Evolutionary conservation across 371 early-diverging fungal genomes (phyloP).

Genomic region (Cokeromyces recurvatus): DNA sequence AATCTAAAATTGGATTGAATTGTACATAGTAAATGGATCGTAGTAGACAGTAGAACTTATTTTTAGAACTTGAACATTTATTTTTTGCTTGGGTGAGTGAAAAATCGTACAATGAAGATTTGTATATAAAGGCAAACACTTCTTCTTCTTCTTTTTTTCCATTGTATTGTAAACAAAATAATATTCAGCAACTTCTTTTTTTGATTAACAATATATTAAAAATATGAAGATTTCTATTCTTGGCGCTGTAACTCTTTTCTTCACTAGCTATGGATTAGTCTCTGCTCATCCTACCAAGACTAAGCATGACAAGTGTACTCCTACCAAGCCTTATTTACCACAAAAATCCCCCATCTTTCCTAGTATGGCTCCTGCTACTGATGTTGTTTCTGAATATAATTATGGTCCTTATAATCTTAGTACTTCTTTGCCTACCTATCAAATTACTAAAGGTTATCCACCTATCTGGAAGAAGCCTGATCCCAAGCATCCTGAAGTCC

Average conservation of each 20-base stretch:
- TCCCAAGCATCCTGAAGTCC: slow-evolving; percentile 24
- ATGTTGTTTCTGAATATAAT: slow-evolving; percentile 7
- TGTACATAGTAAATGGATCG: too few species aligned
- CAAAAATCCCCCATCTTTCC: slow-evolving; percentile 7
- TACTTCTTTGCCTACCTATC: not conserved
- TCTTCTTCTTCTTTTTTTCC: too few species aligned
- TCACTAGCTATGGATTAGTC: not conserved
- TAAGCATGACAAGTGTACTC: too few species aligned
- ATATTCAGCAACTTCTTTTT: too few species aligned
- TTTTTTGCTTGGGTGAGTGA: too few species aligned
- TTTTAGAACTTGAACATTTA: too few species aligned
- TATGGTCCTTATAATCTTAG: slow-evolving; percentile 8
- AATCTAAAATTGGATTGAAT: too few species aligned
- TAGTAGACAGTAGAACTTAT: too few species aligned
- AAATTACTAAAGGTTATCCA: slow-evolving; percentile 27
- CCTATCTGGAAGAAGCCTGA: slow-evolving; percentile 29
- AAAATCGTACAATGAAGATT: too few species aligned
- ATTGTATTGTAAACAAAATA: too few species aligned
- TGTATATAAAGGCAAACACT: too few species aligned
- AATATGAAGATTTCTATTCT: slow-evolving; percentile 8
- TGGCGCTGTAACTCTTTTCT: not conserved
- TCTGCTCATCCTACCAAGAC: slow-evolving; percentile 3
- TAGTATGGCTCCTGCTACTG: slow-evolving; percentile 1
- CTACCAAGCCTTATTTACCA: slow-evolving; percentile 1
- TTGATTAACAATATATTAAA: too few species aligned